phyloP scores from a whole-genome alignment of 331 rosid species.

The Saraca asoca region DNA sequence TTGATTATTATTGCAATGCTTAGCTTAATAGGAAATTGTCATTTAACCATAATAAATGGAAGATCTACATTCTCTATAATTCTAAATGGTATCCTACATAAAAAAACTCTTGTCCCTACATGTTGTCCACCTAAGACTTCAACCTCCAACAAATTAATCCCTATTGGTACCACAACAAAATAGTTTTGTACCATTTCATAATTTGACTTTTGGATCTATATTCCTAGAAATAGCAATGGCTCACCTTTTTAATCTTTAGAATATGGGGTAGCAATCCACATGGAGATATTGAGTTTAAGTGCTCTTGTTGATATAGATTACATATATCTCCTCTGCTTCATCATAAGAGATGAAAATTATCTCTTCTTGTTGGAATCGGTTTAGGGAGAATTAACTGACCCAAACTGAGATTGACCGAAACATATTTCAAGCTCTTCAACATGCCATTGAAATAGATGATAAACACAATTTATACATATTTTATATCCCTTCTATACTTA shows the following conservation, averaged over 20 bases:
- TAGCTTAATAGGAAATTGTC: too few species aligned
- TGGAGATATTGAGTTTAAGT: not conserved
- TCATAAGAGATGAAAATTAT: not conserved
- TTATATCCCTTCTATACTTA: too few species aligned
- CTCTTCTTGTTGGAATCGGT: not conserved
- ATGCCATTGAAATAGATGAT: too few species aligned
- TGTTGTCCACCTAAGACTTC: not conserved
- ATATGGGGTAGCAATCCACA: too few species aligned
- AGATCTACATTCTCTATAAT: not conserved
- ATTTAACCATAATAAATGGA: not conserved
- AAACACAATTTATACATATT: too few species aligned
- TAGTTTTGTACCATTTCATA: not conserved
- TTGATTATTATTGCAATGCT: too few species aligned
- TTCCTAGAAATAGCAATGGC: too few species aligned
- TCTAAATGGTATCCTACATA: not conserved
- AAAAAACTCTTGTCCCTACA: not conserved
- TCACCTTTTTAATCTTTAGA: too few species aligned
- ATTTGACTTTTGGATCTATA: too few species aligned
- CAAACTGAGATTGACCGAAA: too few species aligned
- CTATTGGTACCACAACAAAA: not conserved
- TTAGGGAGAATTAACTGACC: too few species aligned
- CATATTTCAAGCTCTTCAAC: too few species aligned
- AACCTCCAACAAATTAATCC: not conserved
- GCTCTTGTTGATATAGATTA: not conserved
- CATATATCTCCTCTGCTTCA: not conserved